These are phyloP conservation scores for Magnaporthales sp. DNA, from an alignment of 2,329 filamentous ascomycete genomes.

Conservation along the genomic window DNA sequence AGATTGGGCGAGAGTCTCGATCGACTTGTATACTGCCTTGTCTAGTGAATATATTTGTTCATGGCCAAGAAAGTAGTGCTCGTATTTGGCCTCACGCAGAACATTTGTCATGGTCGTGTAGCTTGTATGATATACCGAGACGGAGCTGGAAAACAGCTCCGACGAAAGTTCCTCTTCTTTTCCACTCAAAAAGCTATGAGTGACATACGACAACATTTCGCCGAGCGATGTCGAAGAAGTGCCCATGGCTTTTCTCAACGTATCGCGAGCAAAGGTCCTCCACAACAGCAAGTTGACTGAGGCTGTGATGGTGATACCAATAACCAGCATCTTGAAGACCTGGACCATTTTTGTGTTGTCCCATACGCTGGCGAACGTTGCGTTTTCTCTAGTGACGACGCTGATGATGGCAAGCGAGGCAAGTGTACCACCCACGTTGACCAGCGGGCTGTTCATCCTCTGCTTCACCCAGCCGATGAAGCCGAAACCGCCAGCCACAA, in stretches of 20 bases:
- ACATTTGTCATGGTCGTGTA: constrained; percentile 67
- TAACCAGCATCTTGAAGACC: constrained; percentile 74
- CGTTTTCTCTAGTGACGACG: constrained; percentile 82
- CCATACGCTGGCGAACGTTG: constrained; percentile 74
- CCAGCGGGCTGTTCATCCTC: constrained; percentile 65
- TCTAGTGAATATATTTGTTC: constrained; percentile 75
- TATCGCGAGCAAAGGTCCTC: constrained; percentile 66
- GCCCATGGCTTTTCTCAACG: constrained; percentile 65
- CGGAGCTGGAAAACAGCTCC: constrained; percentile 53
- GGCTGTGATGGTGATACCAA: constrained; percentile 66
- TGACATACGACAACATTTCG: constrained; percentile 74
- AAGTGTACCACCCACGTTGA: constrained; percentile 78
- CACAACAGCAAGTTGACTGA: constrained; percentile 69
- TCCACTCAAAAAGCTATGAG: constrained; percentile 74
- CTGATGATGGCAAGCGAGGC: constrained; percentile 85
- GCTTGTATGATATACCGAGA: constrained; percentile 54
- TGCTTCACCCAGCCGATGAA: constrained; percentile 86
- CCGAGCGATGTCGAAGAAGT: constrained; percentile 67
- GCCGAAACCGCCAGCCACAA: constrained; percentile 78
- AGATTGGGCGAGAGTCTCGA: constrained; percentile 79
- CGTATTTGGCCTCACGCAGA: constrained; percentile 77
- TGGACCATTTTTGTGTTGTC: constrained; percentile 75
- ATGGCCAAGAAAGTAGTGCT: constrained; percentile 74
- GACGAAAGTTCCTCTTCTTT: constrained; percentile 69
- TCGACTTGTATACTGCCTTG: constrained; percentile 69